A percentile compares a stretch with the other conserved stretches of the same genome.
Conservation (phyloP, 2,329 filamentous ascomycete species). For the Sordariomycetes sp. region DNA sequence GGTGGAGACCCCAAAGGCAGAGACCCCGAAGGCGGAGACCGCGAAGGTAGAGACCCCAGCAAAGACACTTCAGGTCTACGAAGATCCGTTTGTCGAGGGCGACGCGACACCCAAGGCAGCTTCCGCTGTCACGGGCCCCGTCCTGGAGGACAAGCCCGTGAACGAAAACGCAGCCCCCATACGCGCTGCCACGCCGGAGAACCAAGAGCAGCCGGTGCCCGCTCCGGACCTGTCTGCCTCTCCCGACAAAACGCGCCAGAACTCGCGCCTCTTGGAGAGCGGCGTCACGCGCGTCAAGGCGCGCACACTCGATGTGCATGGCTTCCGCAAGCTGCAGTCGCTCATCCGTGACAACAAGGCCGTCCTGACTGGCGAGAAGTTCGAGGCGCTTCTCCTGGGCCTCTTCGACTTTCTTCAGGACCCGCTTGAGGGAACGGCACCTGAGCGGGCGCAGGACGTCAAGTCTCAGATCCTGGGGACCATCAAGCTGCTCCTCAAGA, state of each 20-base stretch:
- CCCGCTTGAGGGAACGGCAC: slow-evolving; percentile 38
- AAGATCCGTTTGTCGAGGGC: slow-evolving; percentile 46
- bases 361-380: slow-evolving; percentile 55
- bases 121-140: slow-evolving; percentile 28
- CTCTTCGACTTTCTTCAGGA: slow-evolving; percentile 64
- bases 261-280: slow-evolving; percentile 56
- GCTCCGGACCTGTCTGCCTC: slow-evolving; percentile 14
- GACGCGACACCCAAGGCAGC: slow-evolving; percentile 33
- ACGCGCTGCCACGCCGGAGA: not conserved
- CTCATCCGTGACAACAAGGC: slow-evolving; percentile 58
- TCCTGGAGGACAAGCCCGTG: slow-evolving; percentile 48
- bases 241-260: slow-evolving; percentile 46
- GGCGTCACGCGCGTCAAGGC: slow-evolving; percentile 64
- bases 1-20: not conserved
- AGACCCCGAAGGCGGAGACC: not conserved
- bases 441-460: slow-evolving; percentile 59
- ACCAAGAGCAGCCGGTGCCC: not conserved
- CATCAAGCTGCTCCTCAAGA: slow-evolving; percentile 60
- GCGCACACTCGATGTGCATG: slow-evolving; percentile 67
- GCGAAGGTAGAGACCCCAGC: not conserved
- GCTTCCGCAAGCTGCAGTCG: slow-evolving; percentile 68
- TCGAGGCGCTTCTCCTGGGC: slow-evolving; percentile 55
- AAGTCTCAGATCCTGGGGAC: slow-evolving; percentile 67
- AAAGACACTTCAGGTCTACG: slow-evolving; percentile 33
- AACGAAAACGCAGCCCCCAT: slow-evolving; percentile 37